phyloP scores from a whole-genome alignment of 768 basidiomycete genomes.

The Tricholoma terreum region DNA sequence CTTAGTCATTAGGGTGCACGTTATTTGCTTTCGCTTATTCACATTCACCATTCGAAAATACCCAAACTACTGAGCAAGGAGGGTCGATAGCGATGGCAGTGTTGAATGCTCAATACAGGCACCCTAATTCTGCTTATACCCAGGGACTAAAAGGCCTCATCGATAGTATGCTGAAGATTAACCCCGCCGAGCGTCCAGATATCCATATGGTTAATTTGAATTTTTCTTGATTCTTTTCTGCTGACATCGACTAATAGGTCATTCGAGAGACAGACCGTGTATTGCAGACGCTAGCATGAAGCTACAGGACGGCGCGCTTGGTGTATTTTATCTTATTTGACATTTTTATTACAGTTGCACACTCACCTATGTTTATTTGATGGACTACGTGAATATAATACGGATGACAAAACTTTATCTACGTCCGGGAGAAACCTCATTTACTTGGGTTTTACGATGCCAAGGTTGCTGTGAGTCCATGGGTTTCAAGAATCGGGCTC shows the following conservation, averaged over 20 bases:
- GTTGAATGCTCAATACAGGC: constrained; percentile 87
- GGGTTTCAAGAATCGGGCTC: constrained; percentile 19
- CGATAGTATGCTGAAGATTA: constrained; percentile 78
- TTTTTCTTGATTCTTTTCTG: neutral
- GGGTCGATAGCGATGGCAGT: constrained; percentile 98
- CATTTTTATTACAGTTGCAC: constrained; percentile 4
- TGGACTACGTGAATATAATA: constrained; percentile 1
- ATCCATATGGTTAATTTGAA: constrained; percentile 71
- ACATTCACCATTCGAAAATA: constrained; percentile 94
- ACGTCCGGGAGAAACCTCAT: neutral
- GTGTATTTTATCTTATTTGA: constrained; percentile 4
- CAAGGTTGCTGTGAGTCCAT: neutral
- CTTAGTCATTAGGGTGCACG: constrained; percentile 93
- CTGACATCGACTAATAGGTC: constrained; percentile 41
- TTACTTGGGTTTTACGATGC: neutral
- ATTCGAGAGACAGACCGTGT: constrained; percentile 63
- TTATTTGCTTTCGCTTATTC: constrained; percentile 93
- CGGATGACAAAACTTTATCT: neutral
- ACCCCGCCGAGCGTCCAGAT: constrained; percentile 80
- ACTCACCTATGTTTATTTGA: constrained; percentile 3
- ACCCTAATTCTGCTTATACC: constrained; percentile 84
- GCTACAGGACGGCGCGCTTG: neutral
- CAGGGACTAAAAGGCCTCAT: constrained; percentile 81
- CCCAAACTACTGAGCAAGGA: constrained; percentile 88
- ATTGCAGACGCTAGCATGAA: constrained; percentile 53